Percentiles rank a stretch among this genome's conserved stretches.
Evolutionary conservation across 768 basidiomycete genomes (phyloP).

Genomic region (Amylocystis lapponica): DNA sequence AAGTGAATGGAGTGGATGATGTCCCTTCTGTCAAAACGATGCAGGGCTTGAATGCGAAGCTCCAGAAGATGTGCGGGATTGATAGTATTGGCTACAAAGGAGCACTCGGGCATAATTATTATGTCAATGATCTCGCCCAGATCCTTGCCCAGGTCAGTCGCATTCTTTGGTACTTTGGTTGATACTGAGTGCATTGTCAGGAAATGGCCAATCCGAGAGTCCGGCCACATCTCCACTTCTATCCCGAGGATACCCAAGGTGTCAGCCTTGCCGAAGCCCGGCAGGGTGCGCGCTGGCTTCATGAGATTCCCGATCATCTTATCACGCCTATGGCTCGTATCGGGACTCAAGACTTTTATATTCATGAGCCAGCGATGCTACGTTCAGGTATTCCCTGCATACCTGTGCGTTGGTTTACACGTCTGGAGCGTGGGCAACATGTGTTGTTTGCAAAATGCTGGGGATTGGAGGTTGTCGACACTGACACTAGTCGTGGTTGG

Average conservation of each 20-base stretch:
- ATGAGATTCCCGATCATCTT: neutral
- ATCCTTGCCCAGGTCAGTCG: slow-evolving; percentile 7
- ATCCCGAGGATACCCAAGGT: neutral
- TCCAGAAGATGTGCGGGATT: slow-evolving; percentile 4
- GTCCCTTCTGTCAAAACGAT: neutral
- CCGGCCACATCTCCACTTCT: slow-evolving; percentile 2
- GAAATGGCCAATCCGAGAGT: slow-evolving; percentile 8
- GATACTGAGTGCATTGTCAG: too few species aligned
- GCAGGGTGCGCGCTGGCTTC: neutral
- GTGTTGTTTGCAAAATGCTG: neutral
- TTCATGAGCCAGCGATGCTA: neutral
- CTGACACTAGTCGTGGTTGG: neutral
- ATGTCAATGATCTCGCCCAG: neutral
- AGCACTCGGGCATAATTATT: slow-evolving; percentile 3
- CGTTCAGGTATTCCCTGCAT: neutral
- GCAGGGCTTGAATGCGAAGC: neutral
- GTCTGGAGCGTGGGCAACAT: neutral
- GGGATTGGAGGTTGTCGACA: neutral
- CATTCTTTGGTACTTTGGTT: too few species aligned
- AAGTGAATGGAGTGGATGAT: neutral
- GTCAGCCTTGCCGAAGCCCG: neutral
- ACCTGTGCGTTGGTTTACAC: neutral
- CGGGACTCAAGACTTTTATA: neutral
- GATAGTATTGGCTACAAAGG: neutral
- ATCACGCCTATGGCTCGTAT: neutral